phyloP scores from a whole-genome alignment of 2,329 filamentous ascomycete species.

The Penicillium sclerotigenum region DNA sequence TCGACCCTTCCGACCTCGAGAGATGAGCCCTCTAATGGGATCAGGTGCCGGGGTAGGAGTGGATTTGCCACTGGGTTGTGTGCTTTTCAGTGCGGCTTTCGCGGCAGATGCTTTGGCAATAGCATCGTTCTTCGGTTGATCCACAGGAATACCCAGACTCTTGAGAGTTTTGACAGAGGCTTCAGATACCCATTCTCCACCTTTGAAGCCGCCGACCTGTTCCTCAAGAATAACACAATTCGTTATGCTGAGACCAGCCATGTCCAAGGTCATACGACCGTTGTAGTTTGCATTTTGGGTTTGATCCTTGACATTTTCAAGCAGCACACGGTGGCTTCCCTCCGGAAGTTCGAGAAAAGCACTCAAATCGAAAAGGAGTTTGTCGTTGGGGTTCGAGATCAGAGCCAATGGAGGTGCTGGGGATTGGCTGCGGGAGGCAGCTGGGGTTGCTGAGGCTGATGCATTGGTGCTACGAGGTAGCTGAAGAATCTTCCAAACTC shows the following conservation, averaged over 20 bases:
- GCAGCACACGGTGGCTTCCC: conserved; percentile 61
- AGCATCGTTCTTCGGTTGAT: conserved; percentile 32
- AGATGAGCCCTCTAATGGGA: background rate
- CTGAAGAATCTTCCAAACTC: conserved; percentile 65
- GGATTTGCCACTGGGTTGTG: conserved; percentile 57
- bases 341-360: conserved; percentile 62
- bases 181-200: conserved; percentile 57
- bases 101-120: conserved; percentile 21
- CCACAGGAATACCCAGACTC: conserved; percentile 51
- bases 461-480: conserved; percentile 45
- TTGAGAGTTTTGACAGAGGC: conserved; percentile 42
- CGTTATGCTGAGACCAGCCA: conserved; percentile 66
- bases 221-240: conserved; percentile 84
- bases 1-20: conserved; percentile 64
- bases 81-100: conserved; percentile 37
- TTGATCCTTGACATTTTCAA: conserved; percentile 64
- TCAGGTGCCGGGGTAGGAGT: conserved; percentile 68
- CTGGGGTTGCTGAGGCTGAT: conserved; percentile 45
- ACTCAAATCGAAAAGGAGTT: conserved; percentile 60
- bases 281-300: conserved; percentile 76
- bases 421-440: conserved; percentile 43
- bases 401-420: conserved; percentile 44
- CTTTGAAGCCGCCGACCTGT: conserved; percentile 53
- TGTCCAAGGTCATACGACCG: conserved; percentile 63
- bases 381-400: conserved; percentile 43